Percentiles rank a stretch among this genome's conserved stretches.
Conservation (phyloP, 352 stramenopile species). For the Albugo candida region DNA sequence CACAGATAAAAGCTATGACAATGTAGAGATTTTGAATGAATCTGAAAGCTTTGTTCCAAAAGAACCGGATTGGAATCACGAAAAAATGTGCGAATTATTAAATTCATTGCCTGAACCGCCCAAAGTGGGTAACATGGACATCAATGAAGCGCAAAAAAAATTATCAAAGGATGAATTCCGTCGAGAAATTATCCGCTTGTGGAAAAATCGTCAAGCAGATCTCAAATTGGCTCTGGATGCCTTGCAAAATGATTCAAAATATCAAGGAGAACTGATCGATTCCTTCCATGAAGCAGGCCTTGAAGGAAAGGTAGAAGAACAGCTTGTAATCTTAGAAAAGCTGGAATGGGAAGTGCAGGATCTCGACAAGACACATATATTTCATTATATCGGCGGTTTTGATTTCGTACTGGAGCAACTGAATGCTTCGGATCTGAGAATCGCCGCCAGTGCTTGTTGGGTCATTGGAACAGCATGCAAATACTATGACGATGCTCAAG, state of each 20-base stretch:
- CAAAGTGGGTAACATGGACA: constrained; percentile 52
- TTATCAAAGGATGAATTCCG: constrained; percentile 50
- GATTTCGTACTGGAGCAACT: constrained; percentile 43
- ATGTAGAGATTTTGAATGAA: not conserved
- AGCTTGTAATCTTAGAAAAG: constrained; percentile 37
- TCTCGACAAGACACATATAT: constrained; percentile 71
- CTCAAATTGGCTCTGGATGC: constrained; percentile 55
- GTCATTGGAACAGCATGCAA: constrained; percentile 57
- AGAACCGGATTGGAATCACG: constrained; percentile 61
- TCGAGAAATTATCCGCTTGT: constrained; percentile 47
- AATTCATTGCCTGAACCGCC: constrained; percentile 56
- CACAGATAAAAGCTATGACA: not conserved
- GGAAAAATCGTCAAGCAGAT: constrained; percentile 63
- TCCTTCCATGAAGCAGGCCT: constrained; percentile 39
- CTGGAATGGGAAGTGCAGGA: constrained; percentile 79
- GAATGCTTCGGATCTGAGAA: constrained; percentile 39
- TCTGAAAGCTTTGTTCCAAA: constrained; percentile 12
- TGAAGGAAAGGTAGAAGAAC: constrained; percentile 19
- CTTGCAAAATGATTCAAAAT: constrained; percentile 68
- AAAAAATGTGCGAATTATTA: constrained; percentile 75
- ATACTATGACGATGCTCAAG: constrained; percentile 66
- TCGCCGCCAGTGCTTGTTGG: constrained; percentile 44
- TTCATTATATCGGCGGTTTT: constrained; percentile 75
- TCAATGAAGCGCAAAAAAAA: constrained; percentile 49
- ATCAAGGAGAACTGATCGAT: constrained; percentile 51